Conservation (phyloP, 1,139 yeast species). For the Yamadazyma friedrichii region DNA sequence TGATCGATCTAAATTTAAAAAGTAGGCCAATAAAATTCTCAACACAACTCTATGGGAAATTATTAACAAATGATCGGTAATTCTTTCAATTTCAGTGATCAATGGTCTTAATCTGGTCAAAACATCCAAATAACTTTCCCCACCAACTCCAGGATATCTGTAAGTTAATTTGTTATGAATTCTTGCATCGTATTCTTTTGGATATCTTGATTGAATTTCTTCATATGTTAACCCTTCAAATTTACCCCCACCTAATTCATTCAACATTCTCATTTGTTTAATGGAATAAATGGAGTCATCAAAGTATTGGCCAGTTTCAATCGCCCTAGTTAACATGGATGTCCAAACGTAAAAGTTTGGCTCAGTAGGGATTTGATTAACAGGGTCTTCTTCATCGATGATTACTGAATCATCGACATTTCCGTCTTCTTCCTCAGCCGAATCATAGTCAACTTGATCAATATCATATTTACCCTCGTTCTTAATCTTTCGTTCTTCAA, state of each 20-base stretch:
- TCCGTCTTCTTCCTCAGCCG: conserved; percentile 22
- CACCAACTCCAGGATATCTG: conserved; percentile 96
- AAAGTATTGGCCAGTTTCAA: conserved; percentile 76
- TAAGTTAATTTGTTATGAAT: conserved; percentile 74
- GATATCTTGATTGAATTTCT: conserved; percentile 66
- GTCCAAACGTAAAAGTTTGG: conserved; percentile 92
- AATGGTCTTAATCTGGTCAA: conserved; percentile 86
- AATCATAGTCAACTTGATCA: conserved; percentile 23
- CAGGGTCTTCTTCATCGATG: conserved; percentile 17
- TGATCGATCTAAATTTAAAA: conserved; percentile 78
- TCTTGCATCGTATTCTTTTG: conserved; percentile 77
- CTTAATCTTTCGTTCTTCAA: conserved; percentile 13
- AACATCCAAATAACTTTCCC: conserved; percentile 92
- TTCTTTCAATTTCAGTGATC: conserved; percentile 88
- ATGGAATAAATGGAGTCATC: conserved; percentile 72
- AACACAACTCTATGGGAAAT: conserved; percentile 91
- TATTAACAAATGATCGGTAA: conserved; percentile 80
- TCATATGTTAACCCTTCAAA: conserved; percentile 89
- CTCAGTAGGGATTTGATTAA: conserved; percentile 47
- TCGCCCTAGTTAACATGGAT: conserved; percentile 75
- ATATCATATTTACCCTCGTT: conserved; percentile 1
- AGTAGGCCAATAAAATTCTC: conserved; percentile 82
- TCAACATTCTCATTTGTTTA: conserved; percentile 89
- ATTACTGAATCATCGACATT: conserved; percentile 14
- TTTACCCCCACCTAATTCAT: conserved; percentile 90